These are phyloP conservation scores for Ustilago loliicola DNA, from an alignment of 1,284 basidiomycete genomes.

Conservation along the genomic window DNA sequence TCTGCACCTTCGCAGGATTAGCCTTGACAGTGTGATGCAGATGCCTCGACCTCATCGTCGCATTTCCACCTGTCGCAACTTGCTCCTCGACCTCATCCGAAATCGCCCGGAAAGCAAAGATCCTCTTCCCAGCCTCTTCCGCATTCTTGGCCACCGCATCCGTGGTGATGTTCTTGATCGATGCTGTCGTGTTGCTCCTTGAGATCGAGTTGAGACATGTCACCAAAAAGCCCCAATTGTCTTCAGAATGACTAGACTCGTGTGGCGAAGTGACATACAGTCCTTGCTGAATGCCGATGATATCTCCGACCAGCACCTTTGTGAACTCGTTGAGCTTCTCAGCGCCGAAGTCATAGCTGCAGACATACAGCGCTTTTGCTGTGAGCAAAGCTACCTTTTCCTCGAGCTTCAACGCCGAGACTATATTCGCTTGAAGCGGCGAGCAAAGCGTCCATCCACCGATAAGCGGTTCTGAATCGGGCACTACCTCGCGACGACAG, in stretches of 20 bases:
- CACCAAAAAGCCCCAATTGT: slow-evolving; percentile 65
- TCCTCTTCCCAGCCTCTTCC: slow-evolving; percentile 18
- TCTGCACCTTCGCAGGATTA: background rate
- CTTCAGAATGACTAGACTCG: slow-evolving; percentile 61
- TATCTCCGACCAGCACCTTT: slow-evolving; percentile 85
- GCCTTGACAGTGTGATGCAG: slow-evolving; percentile 34
- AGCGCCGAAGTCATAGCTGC: slow-evolving; percentile 79
- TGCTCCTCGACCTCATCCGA: slow-evolving; percentile 53
- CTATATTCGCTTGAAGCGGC: slow-evolving; percentile 81
- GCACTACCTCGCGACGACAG: slow-evolving; percentile 36
- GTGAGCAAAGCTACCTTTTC: slow-evolving; percentile 90
- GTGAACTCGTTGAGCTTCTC: slow-evolving; percentile 66
- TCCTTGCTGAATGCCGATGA: slow-evolving; percentile 86
- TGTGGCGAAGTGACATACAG: slow-evolving; percentile 50
- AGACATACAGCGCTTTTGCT: slow-evolving; percentile 77
- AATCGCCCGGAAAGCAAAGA: slow-evolving; percentile 62
- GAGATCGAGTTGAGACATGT: slow-evolving; percentile 49
- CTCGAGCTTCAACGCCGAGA: slow-evolving; percentile 75
- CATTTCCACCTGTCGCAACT: background rate
- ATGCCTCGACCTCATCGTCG: slow-evolving; percentile 31
- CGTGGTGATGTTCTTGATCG: slow-evolving; percentile 53
- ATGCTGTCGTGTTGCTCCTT: slow-evolving; percentile 49
- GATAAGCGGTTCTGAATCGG: slow-evolving; percentile 82
- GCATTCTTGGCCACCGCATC: slow-evolving; percentile 9
- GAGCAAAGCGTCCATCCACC: slow-evolving; percentile 93